A percentile compares a stretch with the other conserved stretches of the same genome.
These are phyloP conservation scores for Hyphodiscus sp. DNA, from an alignment of 2,329 filamentous ascomycete genomes.

Conservation along the genomic window DNA sequence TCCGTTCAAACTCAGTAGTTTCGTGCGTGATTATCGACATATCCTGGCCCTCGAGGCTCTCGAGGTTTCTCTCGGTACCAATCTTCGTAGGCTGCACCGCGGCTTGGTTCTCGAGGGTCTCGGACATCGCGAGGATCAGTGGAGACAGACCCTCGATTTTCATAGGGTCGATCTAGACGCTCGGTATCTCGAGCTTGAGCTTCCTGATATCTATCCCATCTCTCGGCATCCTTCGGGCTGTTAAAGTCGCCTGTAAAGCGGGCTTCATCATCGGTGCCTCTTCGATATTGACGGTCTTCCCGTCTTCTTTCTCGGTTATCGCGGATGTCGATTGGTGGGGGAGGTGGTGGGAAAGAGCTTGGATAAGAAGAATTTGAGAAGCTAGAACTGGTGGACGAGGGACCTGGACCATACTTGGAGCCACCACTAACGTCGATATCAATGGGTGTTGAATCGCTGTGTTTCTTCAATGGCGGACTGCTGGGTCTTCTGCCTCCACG, in stretches of 20 bases:
- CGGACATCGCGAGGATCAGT: background rate
- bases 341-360: conserved; percentile 23
- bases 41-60: background rate
- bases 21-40: background rate
- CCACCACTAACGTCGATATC: conserved; percentile 14
- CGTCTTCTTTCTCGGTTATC: conserved; percentile 9
- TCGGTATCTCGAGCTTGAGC: background rate
- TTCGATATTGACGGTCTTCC: conserved; percentile 17
- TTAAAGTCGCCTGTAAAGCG: conserved; percentile 21
- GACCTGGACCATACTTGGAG: conserved; percentile 19
- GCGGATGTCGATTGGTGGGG: conserved; percentile 17
- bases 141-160: background rate
- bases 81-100: background rate
- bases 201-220: conserved; percentile 25
- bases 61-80: background rate
- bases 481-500: conserved; percentile 12
- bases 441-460: conserved; percentile 22
- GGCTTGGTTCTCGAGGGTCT: background rate
- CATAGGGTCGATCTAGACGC: background rate
- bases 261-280: conserved; percentile 19
- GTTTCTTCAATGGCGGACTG: conserved; percentile 23
- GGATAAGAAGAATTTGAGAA: conserved; percentile 12
- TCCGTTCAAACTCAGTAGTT: background rate
- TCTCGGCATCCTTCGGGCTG: conserved; percentile 27
- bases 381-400: conserved; percentile 14